Percentiles rank a stretch among this genome's conserved stretches.
phyloP scores from a whole-genome alignment of 148 eudicot genomes.

The Selenicereus undatus region DNA sequence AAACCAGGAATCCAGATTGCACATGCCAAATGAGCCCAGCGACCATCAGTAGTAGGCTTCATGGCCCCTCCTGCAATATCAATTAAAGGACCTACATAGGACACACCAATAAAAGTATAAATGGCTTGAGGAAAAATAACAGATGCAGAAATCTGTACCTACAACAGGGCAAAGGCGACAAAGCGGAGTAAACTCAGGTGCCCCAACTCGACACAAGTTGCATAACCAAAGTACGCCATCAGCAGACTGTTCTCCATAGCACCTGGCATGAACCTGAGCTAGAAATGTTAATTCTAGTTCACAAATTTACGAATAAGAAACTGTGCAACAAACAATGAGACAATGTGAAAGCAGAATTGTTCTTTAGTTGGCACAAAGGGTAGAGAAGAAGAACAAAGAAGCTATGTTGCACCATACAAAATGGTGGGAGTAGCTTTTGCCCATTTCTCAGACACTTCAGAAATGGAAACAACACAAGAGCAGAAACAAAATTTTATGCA shows the following conservation, averaged over 20 bases:
- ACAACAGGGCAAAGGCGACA: slow-evolving; percentile 94
- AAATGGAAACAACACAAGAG: background rate
- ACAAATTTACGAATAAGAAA: background rate
- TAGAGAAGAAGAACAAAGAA: background rate
- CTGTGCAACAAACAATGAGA: background rate
- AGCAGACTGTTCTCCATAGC: slow-evolving; percentile 91
- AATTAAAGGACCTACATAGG: slow-evolving; percentile 9
- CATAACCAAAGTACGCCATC: slow-evolving; percentile 90
- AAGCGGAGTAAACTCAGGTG: slow-evolving; percentile 64
- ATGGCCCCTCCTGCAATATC: slow-evolving; percentile 79
- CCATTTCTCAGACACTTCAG: background rate
- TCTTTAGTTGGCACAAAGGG: background rate
- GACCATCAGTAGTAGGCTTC: slow-evolving; percentile 97
- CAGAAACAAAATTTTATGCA: background rate
- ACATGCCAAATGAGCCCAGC: slow-evolving; percentile 99
- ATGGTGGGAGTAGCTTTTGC: background rate
- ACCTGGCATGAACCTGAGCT: slow-evolving; percentile 93
- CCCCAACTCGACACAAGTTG: slow-evolving; percentile 89
- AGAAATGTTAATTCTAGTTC: slow-evolving; percentile 10
- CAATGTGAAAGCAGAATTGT: background rate
- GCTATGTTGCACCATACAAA: background rate
- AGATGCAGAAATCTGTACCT: slow-evolving; percentile 42
- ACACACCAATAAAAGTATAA: background rate
- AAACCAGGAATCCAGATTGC: slow-evolving; percentile 99
- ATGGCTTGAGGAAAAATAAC: background rate